These are phyloP conservation scores for Peronospora farinosa DNA, from an alignment of 352 stramenopile species.

Conservation along the genomic window DNA sequence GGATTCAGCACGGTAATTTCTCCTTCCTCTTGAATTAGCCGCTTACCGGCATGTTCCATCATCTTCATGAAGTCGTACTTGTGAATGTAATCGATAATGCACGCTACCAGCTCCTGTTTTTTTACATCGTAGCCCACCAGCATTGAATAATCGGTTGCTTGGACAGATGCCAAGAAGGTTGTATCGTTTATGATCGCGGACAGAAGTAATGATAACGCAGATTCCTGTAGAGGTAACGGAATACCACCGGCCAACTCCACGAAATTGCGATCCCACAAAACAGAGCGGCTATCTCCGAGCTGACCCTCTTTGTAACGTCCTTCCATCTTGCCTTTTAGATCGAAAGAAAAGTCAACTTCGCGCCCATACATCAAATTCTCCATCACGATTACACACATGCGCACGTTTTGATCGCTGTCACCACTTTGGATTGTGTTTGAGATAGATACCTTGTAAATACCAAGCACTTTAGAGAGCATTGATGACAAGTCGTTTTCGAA, in stretches of 20 bases:
- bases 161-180: conserved; percentile 72
- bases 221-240: conserved; percentile 76
- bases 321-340: conserved; percentile 87
- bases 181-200: conserved; percentile 85
- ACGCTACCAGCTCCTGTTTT: conserved; percentile 81
- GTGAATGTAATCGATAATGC: conserved; percentile 88
- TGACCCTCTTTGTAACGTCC: conserved; percentile 56
- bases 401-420: conserved; percentile 55
- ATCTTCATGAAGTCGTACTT: conserved; percentile 90
- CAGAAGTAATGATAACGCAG: conserved; percentile 68
- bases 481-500: conserved; percentile 82
- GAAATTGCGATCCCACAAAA: conserved; percentile 86
- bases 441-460: conserved; percentile 83
- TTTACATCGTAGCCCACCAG: conserved; percentile 82
- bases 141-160: conserved; percentile 87
- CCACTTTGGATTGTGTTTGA: conserved; percentile 40
- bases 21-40: conserved; percentile 84
- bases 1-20: conserved; percentile 86
- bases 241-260: conserved; percentile 80
- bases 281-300: conserved; percentile 31
- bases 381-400: conserved; percentile 86
- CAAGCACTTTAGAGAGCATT: conserved; percentile 85
- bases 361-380: conserved; percentile 85
- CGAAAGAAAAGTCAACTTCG: conserved; percentile 81
- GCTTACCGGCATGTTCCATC: conserved; percentile 83